A percentile compares a stretch with the other conserved stretches of the same genome.
Conservation (phyloP, 805 yeast species). For the Sugiyamaella smithiae region DNA sequence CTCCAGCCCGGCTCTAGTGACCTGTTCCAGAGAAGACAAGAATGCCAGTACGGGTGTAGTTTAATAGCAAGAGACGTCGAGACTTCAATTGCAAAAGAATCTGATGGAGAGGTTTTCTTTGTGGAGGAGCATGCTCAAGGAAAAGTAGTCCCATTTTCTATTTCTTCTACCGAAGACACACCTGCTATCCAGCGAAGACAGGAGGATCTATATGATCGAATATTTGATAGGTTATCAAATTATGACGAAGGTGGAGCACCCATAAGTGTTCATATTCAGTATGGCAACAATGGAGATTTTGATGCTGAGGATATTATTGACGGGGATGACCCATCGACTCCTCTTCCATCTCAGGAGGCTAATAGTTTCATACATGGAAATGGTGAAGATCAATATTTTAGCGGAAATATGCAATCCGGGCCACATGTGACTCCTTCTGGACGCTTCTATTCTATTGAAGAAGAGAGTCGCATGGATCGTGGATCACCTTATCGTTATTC, state of each 20-base stretch:
- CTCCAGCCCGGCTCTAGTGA: neutral
- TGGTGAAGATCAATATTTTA: no score
- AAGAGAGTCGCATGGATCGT: no score
- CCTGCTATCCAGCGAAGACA: neutral
- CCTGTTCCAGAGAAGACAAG: neutral
- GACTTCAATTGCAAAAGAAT: neutral
- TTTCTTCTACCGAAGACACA: neutral
- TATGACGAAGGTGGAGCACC: neutral
- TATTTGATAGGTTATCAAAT: neutral
- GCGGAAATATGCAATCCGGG: no score
- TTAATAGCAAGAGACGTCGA: neutral
- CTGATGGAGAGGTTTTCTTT: neutral
- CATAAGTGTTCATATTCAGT: neutral
- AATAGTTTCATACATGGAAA: no score
- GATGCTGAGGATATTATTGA: no score
- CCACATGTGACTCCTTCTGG: no score
- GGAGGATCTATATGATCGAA: conserved; percentile 4
- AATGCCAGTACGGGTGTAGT: neutral
- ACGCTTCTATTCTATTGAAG: no score
- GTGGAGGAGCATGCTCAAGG: neutral
- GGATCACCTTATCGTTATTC: no score
- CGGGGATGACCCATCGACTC: no score
- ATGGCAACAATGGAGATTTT: neutral
- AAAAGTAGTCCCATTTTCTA: neutral
- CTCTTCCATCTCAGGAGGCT: no score